phyloP scores from a whole-genome alignment of 495 filamentous ascomycete species.

The Neurospora sp. region DNA sequence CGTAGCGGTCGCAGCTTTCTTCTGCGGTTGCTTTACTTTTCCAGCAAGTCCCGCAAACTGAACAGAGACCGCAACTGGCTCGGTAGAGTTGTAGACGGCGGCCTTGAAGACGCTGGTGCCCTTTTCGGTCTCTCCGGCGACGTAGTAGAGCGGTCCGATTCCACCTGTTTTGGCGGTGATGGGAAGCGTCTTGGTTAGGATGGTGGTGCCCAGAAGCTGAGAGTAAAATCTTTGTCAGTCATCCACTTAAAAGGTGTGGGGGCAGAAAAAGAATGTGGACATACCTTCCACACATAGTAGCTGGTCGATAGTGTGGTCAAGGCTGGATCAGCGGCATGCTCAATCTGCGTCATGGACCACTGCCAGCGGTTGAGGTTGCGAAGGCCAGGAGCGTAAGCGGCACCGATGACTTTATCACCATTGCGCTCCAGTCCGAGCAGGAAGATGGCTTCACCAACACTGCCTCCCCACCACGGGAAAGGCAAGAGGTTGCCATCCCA shows the following conservation, averaged over 20 bases:
- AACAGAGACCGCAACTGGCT: slow-evolving; percentile 37
- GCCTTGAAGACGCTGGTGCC: slow-evolving; percentile 45
- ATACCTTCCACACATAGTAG: slow-evolving; percentile 34
- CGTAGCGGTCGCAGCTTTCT: slow-evolving; percentile 31
- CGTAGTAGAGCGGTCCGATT: slow-evolving; percentile 48
- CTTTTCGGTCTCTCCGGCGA: slow-evolving; percentile 31
- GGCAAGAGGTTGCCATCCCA: slow-evolving; percentile 31
- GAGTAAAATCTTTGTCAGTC: slow-evolving; percentile 24
- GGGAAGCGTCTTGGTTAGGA: slow-evolving; percentile 46
- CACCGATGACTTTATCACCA: slow-evolving; percentile 39
- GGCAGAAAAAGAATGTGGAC: slow-evolving; percentile 10
- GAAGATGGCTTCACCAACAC: slow-evolving; percentile 56
- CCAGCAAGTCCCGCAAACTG: slow-evolving; percentile 42
- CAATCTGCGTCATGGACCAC: slow-evolving; percentile 36
- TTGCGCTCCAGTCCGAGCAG: slow-evolving; percentile 61
- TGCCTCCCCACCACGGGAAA: slow-evolving; percentile 45
- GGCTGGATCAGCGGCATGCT: slow-evolving; percentile 44
- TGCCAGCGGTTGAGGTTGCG: slow-evolving; percentile 35
- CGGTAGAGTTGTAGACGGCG: slow-evolving; percentile 55
- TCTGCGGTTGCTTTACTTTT: background rate
- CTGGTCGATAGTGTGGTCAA: slow-evolving; percentile 36
- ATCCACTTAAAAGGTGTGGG: background rate
- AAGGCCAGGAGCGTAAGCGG: slow-evolving; percentile 29
- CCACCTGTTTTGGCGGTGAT: slow-evolving; percentile 30
- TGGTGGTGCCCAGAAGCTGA: slow-evolving; percentile 41